phyloP scores from a whole-genome alignment of 768 basidiomycete species.

The Termitomyces sp. region DNA sequence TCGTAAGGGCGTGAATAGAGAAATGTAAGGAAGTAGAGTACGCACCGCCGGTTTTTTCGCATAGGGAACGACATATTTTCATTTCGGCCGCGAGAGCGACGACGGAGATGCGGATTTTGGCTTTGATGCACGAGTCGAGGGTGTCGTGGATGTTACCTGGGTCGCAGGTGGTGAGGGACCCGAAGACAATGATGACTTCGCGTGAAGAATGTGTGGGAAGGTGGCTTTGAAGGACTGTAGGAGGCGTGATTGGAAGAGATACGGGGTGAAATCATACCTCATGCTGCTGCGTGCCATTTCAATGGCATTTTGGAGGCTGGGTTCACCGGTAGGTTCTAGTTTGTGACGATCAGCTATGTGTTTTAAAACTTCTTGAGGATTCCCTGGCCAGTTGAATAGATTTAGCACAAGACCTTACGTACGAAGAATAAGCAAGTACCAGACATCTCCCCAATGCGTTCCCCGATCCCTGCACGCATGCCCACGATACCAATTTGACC shows the following conservation, averaged over 20 bases:
- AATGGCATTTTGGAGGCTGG: slow-evolving; percentile 95
- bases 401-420: neutral
- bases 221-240: slow-evolving; percentile 54
- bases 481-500: slow-evolving; percentile 96
- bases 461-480: slow-evolving; percentile 88
- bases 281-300: slow-evolving; percentile 95
- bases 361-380: slow-evolving; percentile 94
- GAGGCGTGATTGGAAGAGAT: neutral
- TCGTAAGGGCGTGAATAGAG: slow-evolving; percentile 8
- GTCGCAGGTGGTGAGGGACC: slow-evolving; percentile 94
- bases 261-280: slow-evolving; percentile 51
- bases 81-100: slow-evolving; percentile 97
- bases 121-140: slow-evolving; percentile 77
- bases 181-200: slow-evolving; percentile 92
- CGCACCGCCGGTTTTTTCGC: slow-evolving; percentile 89
- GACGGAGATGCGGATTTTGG: slow-evolving; percentile 87
- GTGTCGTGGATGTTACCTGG: slow-evolving; percentile 96
- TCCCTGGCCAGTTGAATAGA: slow-evolving; percentile 51
- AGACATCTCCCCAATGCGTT: slow-evolving; percentile 89
- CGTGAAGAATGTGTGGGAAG: slow-evolving; percentile 97
- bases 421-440: slow-evolving; percentile 45
- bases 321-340: slow-evolving; percentile 88
- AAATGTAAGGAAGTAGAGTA: slow-evolving; percentile 6
- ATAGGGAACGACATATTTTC: slow-evolving; percentile 93
- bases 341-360: slow-evolving; percentile 82